phyloP scores from a whole-genome alignment of 2,329 filamentous ascomycete species.

The Sporothrix euskadiensis region DNA sequence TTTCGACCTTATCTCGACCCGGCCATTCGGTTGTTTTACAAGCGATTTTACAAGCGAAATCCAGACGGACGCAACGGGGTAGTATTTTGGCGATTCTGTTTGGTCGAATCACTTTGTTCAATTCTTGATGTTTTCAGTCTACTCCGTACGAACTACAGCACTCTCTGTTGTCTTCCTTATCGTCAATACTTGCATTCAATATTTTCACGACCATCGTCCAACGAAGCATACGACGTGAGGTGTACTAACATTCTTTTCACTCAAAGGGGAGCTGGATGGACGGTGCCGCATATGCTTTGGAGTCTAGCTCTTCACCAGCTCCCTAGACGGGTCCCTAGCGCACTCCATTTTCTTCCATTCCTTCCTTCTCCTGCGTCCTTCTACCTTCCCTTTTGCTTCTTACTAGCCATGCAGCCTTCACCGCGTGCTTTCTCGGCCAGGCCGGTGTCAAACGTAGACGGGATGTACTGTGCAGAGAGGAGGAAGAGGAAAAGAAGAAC shows the following conservation, averaged over 20 bases:
- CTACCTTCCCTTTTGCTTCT: background rate
- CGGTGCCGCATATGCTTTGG: background rate
- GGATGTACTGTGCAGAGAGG: too few relatives aligned
- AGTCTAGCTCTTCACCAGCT: background rate
- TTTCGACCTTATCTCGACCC: slow-evolving; percentile 6
- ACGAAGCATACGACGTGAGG: background rate
- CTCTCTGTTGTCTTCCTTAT: background rate
- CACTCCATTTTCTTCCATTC: background rate
- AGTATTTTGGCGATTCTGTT: background rate
- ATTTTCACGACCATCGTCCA: background rate
- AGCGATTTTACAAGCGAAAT: background rate
- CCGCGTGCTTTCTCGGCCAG: background rate
- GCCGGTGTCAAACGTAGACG: background rate
- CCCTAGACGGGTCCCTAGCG: background rate
- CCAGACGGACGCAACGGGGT: background rate
- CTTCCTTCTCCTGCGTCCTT: background rate
- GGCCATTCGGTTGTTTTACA: background rate
- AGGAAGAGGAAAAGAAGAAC: too few relatives aligned
- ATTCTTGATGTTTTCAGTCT: background rate
- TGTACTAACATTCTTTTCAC: background rate
- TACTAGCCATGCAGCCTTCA: background rate
- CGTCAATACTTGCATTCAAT: background rate
- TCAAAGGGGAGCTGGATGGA: background rate
- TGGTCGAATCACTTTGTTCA: background rate
- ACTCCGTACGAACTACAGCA: too few relatives aligned